Evolutionary conservation across 1,284 basidiomycete species (phyloP).

Genomic region (Butyriboletus appendiculatus): DNA sequence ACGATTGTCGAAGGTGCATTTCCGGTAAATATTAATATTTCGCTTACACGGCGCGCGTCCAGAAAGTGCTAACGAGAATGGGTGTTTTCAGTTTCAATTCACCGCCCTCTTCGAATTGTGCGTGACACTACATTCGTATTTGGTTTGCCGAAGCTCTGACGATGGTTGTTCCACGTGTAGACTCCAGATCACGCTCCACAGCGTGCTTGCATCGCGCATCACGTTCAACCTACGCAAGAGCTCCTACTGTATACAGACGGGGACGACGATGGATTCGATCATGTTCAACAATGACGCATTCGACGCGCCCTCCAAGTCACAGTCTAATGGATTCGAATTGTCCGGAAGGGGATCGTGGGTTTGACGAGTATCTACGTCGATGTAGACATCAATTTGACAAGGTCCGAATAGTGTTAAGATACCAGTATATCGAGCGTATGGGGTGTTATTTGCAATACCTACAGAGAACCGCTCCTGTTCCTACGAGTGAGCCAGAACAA

Average conservation of each 20-base stretch:
- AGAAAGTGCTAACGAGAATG: not conserved
- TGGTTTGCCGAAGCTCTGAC: not conserved
- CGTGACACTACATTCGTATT: not conserved
- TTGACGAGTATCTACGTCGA: not conserved
- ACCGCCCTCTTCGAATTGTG: constrained; percentile 3
- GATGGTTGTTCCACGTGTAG: not conserved
- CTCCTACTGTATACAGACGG: not conserved
- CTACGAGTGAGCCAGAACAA: not conserved
- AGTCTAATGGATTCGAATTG: not conserved
- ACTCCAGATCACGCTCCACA: constrained; percentile 13
- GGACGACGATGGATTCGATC: not conserved
- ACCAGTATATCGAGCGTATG: not conserved
- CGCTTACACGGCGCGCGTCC: not conserved
- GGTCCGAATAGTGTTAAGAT: not conserved
- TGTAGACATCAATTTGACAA: not conserved
- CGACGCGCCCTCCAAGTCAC: no score
- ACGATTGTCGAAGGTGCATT: constrained; percentile 13
- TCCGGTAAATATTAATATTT: constrained; percentile 7
- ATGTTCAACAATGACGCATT: not conserved
- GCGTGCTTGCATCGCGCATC: constrained; percentile 17
- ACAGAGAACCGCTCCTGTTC: no score
- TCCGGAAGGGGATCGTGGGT: no score
- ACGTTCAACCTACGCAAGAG: constrained; percentile 16
- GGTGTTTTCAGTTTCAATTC: constrained; percentile 4
- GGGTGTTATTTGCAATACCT: not conserved